Evolutionary conservation across 2,329 filamentous ascomycete species (phyloP).

Genomic region (Fusarium denticulatum): DNA sequence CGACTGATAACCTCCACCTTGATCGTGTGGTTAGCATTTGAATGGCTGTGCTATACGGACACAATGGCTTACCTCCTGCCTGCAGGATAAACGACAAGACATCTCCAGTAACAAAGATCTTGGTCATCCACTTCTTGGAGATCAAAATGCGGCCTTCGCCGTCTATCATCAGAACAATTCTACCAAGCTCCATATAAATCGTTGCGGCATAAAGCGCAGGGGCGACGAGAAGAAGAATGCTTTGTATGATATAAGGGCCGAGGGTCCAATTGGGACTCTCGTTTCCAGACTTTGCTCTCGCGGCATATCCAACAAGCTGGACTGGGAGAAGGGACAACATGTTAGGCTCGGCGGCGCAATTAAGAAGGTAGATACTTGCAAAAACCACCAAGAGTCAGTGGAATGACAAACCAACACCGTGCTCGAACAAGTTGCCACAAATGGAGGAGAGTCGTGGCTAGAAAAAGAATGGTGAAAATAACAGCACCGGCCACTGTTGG

Average conservation of each 20-base stretch:
- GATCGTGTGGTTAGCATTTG: not conserved
- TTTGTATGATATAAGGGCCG: conserved; percentile 2
- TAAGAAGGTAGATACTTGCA: not conserved
- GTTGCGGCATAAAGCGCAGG: conserved; percentile 4
- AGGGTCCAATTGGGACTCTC: not conserved
- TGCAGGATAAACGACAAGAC: conserved; percentile 28
- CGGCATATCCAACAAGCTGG: not conserved
- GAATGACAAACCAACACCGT: conserved; percentile 3
- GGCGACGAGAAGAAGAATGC: not conserved
- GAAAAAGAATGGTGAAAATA: not conserved
- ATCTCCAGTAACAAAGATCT: conserved; percentile 29
- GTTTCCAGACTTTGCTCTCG: not conserved
- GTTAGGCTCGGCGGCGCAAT: not conserved
- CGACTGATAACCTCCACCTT: not conserved
- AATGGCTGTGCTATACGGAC: fast-evolving
- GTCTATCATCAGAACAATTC: conserved; percentile 1
- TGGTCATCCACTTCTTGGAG: conserved; percentile 28
- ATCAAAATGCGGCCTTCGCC: not conserved
- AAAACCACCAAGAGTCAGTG: not conserved
- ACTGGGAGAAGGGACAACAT: not conserved
- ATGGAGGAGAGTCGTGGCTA: not conserved
- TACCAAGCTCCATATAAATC: not conserved
- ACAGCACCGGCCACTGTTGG: not conserved
- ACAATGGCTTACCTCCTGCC: not conserved
- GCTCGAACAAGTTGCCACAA: not conserved